Percentiles rank a stretch among this genome's conserved stretches.
Evolutionary conservation across 169 alveolate species (phyloP).

Genomic region (Eimeria sp.): DNA sequence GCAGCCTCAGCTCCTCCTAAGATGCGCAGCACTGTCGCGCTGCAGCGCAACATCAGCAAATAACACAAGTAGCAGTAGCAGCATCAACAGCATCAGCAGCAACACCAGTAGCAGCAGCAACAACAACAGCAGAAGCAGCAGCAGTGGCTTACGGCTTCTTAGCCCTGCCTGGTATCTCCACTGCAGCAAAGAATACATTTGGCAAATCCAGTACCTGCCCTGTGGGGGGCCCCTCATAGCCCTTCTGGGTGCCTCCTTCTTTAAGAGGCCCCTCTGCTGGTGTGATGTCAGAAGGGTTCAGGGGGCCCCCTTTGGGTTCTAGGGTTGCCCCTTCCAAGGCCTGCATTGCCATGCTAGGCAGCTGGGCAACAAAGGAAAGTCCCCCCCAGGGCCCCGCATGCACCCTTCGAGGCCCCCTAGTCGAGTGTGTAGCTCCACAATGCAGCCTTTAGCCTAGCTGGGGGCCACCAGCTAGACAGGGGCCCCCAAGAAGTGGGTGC

Average conservation of each 20-base stretch:
- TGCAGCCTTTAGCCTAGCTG: neutral
- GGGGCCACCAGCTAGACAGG: neutral
- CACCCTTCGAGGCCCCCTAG: conserved; percentile 3
- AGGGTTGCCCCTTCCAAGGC: neutral
- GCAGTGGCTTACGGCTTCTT: neutral
- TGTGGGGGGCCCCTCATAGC: neutral
- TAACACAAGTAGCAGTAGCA: conserved; percentile 1
- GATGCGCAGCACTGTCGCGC: conserved; percentile 30
- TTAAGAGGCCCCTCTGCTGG: neutral
- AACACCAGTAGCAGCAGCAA: conserved; percentile 29
- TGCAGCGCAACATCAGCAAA: conserved; percentile 18
- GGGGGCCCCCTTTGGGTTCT: neutral
- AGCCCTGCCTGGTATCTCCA: conserved; percentile 38
- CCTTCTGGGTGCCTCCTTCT: neutral
- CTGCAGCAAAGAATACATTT: conserved; percentile 2
- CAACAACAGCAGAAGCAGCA: neutral
- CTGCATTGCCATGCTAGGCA: neutral
- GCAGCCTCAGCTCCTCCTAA: conserved; percentile 33
- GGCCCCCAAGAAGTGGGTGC: too few species aligned
- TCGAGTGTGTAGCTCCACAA: neutral
- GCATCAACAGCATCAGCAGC: conserved; percentile 20
- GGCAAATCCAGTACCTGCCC: neutral
- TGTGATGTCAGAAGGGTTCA: neutral
- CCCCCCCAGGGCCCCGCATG: neutral
- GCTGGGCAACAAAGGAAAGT: neutral